A percentile compares a stretch with the other conserved stretches of the same genome.
phyloP scores from a whole-genome alignment of 768 basidiomycete genomes.

The Mrakia frigida region DNA sequence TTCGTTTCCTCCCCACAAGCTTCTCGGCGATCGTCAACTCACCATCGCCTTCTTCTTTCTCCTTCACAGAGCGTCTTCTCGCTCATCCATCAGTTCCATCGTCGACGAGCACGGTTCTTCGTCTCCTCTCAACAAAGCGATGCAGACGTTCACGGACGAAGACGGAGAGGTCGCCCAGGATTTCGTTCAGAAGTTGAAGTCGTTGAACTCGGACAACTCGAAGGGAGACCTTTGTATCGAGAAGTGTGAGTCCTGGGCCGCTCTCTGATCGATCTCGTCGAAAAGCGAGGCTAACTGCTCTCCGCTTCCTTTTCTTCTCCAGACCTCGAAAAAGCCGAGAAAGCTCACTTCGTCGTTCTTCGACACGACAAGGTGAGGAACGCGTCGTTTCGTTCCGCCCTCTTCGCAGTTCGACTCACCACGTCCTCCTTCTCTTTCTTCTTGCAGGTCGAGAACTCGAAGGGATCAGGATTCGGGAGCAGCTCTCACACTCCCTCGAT shows the following conservation, averaged over 20 bases:
- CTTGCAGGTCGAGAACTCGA: constrained; percentile 24
- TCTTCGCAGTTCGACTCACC: neutral
- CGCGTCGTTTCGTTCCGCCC: constrained; percentile 38
- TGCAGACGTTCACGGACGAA: constrained; percentile 72
- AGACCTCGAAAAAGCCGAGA: constrained; percentile 77
- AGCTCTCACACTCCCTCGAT: constrained; percentile 15
- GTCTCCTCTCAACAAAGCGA: constrained; percentile 85
- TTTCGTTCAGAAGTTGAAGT: constrained; percentile 78
- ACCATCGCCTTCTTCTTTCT: constrained; percentile 53
- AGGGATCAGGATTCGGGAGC: constrained; percentile 23
- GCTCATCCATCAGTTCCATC: constrained; percentile 81
- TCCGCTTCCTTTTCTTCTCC: neutral
- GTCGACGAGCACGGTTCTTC: constrained; percentile 82
- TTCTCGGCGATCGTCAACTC: too few relatives aligned
- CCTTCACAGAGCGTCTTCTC: neutral
- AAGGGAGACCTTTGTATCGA: constrained; percentile 89
- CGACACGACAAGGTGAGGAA: constrained; percentile 72
- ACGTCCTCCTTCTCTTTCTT: neutral
- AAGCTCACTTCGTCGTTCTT: constrained; percentile 84
- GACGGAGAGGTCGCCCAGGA: constrained; percentile 86
- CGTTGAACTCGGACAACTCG: constrained; percentile 75
- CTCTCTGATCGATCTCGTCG: neutral
- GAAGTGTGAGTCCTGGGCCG: constrained; percentile 49
- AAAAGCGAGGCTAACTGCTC: neutral
- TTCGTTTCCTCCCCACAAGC: too few relatives aligned